Percentiles rank a stretch among this genome's conserved stretches.
These are phyloP conservation scores for Uncinocarpus reesii DNA, from an alignment of 2,329 filamentous ascomycete species.

Conservation along the genomic window DNA sequence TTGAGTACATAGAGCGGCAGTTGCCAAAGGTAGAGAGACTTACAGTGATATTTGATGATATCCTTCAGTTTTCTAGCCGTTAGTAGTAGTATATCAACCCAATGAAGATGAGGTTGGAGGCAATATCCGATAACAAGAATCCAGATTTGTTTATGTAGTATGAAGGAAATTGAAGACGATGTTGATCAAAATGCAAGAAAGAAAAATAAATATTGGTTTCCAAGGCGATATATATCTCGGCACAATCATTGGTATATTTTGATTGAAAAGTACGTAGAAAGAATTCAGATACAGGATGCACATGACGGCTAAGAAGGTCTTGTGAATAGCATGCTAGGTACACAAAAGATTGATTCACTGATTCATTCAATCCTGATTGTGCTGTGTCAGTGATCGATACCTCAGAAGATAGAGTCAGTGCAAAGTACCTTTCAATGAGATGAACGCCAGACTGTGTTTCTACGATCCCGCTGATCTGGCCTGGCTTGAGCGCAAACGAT, in stretches of 20 bases:
- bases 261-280: constrained; percentile 1
- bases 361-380: constrained; percentile 12
- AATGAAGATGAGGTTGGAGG: too few relatives aligned
- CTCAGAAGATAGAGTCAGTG: not conserved
- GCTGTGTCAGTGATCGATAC: not conserved
- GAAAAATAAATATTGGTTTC: not conserved
- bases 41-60: not conserved
- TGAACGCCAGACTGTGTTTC: constrained; percentile 91
- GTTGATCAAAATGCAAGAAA: not conserved
- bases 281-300: not conserved
- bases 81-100: too few relatives aligned
- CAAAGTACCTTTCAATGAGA: constrained; percentile 76
- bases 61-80: too few relatives aligned
- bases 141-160: not conserved
- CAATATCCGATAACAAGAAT: not conserved
- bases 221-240: not conserved
- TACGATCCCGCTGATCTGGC: constrained; percentile 75
- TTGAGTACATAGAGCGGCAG: not conserved
- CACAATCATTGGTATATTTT: not conserved
- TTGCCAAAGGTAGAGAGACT: not conserved
- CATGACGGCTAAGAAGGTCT: not conserved
- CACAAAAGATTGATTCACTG: not conserved
- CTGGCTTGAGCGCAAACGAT: constrained; percentile 77
- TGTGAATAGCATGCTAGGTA: constrained; percentile 7
- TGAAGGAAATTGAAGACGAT: not conserved